phyloP scores from a whole-genome alignment of 257 asterid species.

The Gentiana straminea region DNA sequence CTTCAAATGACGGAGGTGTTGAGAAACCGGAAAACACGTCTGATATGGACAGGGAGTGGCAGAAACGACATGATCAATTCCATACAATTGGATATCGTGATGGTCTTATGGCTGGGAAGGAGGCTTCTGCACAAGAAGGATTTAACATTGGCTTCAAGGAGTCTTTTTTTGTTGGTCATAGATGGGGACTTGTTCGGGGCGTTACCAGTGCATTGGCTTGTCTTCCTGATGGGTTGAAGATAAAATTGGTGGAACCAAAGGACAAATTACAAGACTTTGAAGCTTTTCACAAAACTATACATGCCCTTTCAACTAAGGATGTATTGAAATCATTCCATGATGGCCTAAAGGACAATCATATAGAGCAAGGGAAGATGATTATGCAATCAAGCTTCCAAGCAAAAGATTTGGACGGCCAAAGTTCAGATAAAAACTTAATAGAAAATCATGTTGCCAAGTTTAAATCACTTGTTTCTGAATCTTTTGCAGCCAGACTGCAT shows the following conservation, averaged over 20 bases:
- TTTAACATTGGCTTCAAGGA: slow-evolving; percentile 65
- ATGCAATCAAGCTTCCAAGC: slow-evolving; percentile 9
- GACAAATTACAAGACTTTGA: slow-evolving; percentile 42
- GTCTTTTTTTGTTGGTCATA: slow-evolving; percentile 54
- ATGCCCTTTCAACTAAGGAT: slow-evolving; percentile 38
- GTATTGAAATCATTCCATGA: slow-evolving; percentile 45
- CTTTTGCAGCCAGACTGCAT: slow-evolving; percentile 37
- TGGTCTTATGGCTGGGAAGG: slow-evolving; percentile 79
- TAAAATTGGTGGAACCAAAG: slow-evolving; percentile 49
- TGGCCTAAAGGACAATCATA: slow-evolving; percentile 22
- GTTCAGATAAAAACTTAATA: slow-evolving; percentile 14
- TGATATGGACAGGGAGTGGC: slow-evolving; percentile 77
- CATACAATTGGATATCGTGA: slow-evolving; percentile 96
- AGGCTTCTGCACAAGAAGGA: slow-evolving; percentile 76
- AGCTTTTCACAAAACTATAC: slow-evolving; percentile 39
- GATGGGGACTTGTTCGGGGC: slow-evolving; percentile 72
- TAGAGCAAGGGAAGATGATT: slow-evolving; percentile 11
- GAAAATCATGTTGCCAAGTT: slow-evolving; percentile 31
- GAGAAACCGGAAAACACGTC: slow-evolving; percentile 19
- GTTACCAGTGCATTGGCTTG: slow-evolving; percentile 56
- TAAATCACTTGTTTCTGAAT: slow-evolving; percentile 36
- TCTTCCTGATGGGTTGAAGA: slow-evolving; percentile 47
- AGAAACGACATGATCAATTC: slow-evolving; percentile 53
- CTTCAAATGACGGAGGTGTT: slow-evolving; percentile 19
- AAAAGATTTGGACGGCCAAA: slow-evolving; percentile 18